Conservation (phyloP, 1,139 yeast species). For the Candida tropicalis region DNA sequence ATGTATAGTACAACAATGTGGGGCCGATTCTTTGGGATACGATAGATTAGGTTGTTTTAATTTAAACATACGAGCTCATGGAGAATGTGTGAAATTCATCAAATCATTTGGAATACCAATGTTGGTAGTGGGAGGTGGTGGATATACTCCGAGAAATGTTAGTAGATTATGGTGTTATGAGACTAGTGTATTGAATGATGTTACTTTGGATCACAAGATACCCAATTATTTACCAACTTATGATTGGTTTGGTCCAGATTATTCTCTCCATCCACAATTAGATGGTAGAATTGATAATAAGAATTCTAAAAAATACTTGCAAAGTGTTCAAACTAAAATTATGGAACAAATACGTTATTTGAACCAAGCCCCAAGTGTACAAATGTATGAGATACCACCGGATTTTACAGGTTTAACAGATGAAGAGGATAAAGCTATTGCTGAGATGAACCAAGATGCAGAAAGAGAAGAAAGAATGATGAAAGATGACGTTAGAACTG, state of each 20-base stretch:
- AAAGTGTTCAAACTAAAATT: constrained; percentile 73
- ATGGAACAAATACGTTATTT: constrained; percentile 81
- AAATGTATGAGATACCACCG: constrained; percentile 89
- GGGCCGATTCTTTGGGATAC: constrained; percentile 94
- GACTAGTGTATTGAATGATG: constrained; percentile 83
- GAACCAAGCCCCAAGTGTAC: constrained; percentile 93
- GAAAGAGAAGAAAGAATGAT: constrained; percentile 19
- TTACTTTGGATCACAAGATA: constrained; percentile 69
- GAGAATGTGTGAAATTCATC: constrained; percentile 88
- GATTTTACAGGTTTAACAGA: constrained; percentile 69
- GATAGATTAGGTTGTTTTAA: constrained; percentile 94
- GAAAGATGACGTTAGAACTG: constrained; percentile 33
- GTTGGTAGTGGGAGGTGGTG: constrained; percentile 96
- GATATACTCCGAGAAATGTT: constrained; percentile 95
- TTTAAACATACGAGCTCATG: constrained; percentile 87
- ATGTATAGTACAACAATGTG: constrained; percentile 93
- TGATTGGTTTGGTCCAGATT: constrained; percentile 92
- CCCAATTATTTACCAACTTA: constrained; percentile 83
- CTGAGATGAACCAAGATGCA: constrained; percentile 52
- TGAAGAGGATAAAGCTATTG: constrained; percentile 58
- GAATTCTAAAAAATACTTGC: constrained; percentile 81
- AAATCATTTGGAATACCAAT: constrained; percentile 86
- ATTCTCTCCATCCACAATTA: constrained; percentile 82
- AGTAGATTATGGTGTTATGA: constrained; percentile 95
- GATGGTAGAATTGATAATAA: constrained; percentile 90